Conservation (phyloP, 192 early-diverging fungal genomes). For the Podochytrium sp. region DNA sequence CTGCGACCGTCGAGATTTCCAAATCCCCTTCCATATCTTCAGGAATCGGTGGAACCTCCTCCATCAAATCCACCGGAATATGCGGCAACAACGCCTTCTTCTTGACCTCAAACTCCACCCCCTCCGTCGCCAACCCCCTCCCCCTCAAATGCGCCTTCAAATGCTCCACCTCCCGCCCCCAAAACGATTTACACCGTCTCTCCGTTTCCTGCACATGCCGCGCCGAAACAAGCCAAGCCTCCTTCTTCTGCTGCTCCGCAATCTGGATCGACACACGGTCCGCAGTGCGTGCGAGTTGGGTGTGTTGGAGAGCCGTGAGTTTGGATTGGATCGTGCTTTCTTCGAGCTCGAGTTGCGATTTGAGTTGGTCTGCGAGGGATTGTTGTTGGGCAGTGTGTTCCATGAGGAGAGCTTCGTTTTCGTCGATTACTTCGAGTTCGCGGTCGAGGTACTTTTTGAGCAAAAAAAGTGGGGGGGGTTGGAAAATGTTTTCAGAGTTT, state of each 20-base stretch:
- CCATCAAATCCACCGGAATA: neutral
- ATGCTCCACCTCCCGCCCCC: neutral
- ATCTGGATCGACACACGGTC: neutral
- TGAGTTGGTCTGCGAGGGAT: conserved; percentile 4
- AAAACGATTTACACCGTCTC: conserved; percentile 17
- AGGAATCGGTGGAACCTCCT: neutral
- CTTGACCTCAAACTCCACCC: neutral
- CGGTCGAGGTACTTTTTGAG: conserved; percentile 14
- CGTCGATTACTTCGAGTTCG: conserved; percentile 22
- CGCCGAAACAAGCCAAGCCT: neutral
- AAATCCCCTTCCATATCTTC: neutral
- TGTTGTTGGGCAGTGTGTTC: conserved; percentile 15
- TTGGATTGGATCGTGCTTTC: conserved; percentile 6
- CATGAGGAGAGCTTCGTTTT: conserved; percentile 19
- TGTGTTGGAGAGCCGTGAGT: neutral
- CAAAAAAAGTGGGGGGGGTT: no score
- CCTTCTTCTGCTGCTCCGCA: neutral
- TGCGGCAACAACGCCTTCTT: neutral
- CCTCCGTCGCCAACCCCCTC: neutral
- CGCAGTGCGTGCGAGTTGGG: neutral
- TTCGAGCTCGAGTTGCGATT: neutral
- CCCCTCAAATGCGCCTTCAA: conserved; percentile 2
- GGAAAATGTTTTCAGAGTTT: neutral
- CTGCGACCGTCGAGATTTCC: neutral
- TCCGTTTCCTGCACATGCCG: neutral